phyloP scores from a whole-genome alignment of 2,329 filamentous ascomycete genomes.

The Colletotrichum cuscutae region DNA sequence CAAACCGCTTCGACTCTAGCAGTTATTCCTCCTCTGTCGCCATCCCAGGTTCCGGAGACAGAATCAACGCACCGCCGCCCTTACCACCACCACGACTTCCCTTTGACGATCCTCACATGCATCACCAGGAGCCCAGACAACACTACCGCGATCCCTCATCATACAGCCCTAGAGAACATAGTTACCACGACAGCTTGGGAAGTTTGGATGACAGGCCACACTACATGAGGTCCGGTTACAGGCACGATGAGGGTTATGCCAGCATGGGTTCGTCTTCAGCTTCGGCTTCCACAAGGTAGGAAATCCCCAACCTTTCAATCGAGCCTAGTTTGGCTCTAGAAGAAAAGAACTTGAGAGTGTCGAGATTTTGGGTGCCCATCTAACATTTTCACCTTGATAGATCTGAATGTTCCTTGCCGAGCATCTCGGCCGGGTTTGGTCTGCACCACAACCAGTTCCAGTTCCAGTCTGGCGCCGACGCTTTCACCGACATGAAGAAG shows the following conservation, averaged over 20 bases:
- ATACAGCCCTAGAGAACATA: conserved; percentile 34
- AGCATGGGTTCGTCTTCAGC: conserved; percentile 52
- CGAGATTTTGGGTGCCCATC: conserved; percentile 31
- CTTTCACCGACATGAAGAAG: conserved; percentile 64
- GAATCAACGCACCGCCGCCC: conserved; percentile 52
- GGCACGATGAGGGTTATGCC: conserved; percentile 53
- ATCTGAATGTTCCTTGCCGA: conserved; percentile 53
- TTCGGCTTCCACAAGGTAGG: conserved; percentile 38
- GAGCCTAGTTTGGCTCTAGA: not conserved
- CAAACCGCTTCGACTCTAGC: conserved; percentile 44
- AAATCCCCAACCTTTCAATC: not conserved
- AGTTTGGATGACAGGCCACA: conserved; percentile 48
- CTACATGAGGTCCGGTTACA: conserved; percentile 43
- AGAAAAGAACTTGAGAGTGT: not conserved
- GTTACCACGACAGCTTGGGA: conserved; percentile 52
- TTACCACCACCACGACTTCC: conserved; percentile 57
- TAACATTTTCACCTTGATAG: conserved; percentile 39
- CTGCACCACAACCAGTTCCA: conserved; percentile 61
- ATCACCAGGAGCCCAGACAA: conserved; percentile 44
- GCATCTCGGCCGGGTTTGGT: conserved; percentile 54
- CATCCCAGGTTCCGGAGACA: conserved; percentile 51
- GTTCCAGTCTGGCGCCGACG: conserved; percentile 56
- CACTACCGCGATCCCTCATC: conserved; percentile 39
- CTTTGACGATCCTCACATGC: conserved; percentile 36
- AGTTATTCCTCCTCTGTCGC: conserved; percentile 44